phyloP scores from a whole-genome alignment of 345 rosid species.

The Rubroshorea leprosula region DNA sequence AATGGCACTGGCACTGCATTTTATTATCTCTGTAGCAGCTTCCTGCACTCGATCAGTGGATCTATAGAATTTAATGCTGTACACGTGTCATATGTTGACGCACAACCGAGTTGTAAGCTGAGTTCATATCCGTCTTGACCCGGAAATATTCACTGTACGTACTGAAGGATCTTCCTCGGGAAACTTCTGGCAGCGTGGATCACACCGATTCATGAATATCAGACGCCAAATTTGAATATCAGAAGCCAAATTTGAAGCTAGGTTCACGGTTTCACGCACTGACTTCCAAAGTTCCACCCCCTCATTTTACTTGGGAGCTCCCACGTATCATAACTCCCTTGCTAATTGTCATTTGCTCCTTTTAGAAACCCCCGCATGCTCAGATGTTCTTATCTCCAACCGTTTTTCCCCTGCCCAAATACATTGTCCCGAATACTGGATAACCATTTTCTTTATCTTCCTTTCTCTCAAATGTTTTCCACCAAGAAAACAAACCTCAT shows the following conservation, averaged over 20 bases:
- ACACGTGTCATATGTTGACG: too few species aligned
- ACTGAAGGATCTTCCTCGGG: constrained; percentile 4
- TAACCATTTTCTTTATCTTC: neutral
- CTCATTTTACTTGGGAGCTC: constrained; percentile 6
- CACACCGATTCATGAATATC: constrained; percentile 6
- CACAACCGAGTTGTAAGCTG: neutral
- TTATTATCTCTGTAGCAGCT: too few species aligned
- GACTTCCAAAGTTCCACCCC: constrained; percentile 4
- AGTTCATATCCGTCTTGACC: constrained; percentile 2
- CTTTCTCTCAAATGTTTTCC: neutral
- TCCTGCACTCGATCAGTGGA: too few species aligned
- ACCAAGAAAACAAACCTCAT: too few species aligned
- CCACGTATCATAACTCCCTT: constrained; percentile 3
- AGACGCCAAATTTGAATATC: neutral
- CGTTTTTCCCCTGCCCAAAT: neutral
- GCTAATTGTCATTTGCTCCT: neutral
- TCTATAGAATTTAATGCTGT: too few species aligned
- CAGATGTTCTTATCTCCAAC: constrained; percentile 17
- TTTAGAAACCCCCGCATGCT: neutral
- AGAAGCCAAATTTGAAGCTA: neutral
- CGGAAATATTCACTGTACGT: constrained; percentile 13
- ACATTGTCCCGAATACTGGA: neutral
- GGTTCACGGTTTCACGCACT: constrained; percentile 1
- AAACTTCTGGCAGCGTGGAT: constrained; percentile 2
- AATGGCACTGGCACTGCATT: too few species aligned